Percentiles rank a stretch among this genome's conserved stretches.
phyloP scores from a whole-genome alignment of 2,329 filamentous ascomycete species.

The Trichoderma citrinoviride region DNA sequence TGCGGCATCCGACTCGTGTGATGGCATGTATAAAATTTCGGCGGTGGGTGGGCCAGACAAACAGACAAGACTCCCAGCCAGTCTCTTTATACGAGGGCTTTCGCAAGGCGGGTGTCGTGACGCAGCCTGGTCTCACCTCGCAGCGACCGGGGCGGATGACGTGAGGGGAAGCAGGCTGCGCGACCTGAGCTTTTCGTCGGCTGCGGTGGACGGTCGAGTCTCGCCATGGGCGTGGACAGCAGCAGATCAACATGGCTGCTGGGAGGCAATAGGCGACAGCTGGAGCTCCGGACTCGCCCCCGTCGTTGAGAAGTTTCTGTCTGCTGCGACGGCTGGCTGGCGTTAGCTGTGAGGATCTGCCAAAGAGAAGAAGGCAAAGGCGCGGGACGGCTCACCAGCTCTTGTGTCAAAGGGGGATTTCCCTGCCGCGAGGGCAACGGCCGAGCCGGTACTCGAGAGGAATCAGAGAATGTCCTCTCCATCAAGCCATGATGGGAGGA shows the following conservation, averaged over 20 bases:
- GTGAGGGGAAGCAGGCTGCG: slow-evolving; percentile 16
- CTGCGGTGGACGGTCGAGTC: background rate
- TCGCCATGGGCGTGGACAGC: background rate
- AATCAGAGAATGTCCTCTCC: background rate
- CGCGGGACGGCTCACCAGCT: background rate
- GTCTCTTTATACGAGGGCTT: background rate
- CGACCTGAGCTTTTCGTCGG: background rate
- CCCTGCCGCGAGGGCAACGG: background rate
- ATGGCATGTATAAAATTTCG: background rate
- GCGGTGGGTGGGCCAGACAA: background rate
- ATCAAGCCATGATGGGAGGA: background rate
- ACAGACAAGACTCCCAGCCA: background rate
- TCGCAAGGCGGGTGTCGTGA: slow-evolving; percentile 12
- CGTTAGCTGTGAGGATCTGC: background rate
- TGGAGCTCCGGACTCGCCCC: background rate
- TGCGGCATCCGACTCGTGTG: background rate
- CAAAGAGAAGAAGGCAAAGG: background rate
- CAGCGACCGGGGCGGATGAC: slow-evolving; percentile 9
- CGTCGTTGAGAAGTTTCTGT: background rate
- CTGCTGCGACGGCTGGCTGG: background rate
- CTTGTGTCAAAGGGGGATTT: slow-evolving; percentile 7
- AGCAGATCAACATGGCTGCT: background rate
- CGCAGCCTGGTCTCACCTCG: slow-evolving; percentile 16
- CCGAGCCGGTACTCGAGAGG: background rate
- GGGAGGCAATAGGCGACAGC: background rate